Conservation (phyloP, 805 yeast genomes). For the Ogataea populi-albae region DNA sequence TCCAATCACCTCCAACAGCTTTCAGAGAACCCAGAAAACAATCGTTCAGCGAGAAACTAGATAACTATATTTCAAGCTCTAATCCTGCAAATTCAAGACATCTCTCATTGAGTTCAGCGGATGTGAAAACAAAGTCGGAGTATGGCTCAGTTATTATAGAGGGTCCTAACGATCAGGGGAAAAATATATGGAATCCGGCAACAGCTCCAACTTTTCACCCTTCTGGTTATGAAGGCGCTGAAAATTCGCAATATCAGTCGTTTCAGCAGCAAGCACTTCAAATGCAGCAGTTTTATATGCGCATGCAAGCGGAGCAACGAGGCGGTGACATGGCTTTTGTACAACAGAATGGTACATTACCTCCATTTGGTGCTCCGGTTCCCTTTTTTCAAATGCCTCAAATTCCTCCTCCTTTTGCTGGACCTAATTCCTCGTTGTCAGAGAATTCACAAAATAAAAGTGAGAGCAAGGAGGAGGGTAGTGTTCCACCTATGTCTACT, state of each 20-base stretch:
- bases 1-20: constrained; percentile 27
- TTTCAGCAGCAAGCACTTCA: constrained; percentile 10
- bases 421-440: constrained; percentile 1
- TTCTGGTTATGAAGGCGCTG: constrained; percentile 21
- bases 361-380: constrained; percentile 12
- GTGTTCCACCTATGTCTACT: neutral
- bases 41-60: constrained; percentile 61
- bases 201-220: constrained; percentile 61
- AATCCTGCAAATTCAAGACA: constrained; percentile 29
- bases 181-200: constrained; percentile 65
- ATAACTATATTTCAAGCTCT: constrained; percentile 42
- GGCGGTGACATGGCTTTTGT: constrained; percentile 8
- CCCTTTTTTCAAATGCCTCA: constrained; percentile 14
- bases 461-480: constrained; percentile 7
- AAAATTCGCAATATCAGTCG: neutral
- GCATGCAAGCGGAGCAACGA: constrained; percentile 11
- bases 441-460: constrained; percentile 4
- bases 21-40: constrained; percentile 38
- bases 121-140: constrained; percentile 31
- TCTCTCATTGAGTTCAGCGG: constrained; percentile 28
- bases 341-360: constrained; percentile 16
- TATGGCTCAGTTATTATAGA: constrained; percentile 34
- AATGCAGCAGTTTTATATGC: constrained; percentile 16
- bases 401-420: constrained; percentile 12
- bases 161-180: constrained; percentile 18